A percentile compares a stretch with the other conserved stretches of the same genome.
These are phyloP conservation scores for Jaapia argillacea DNA, from an alignment of 768 basidiomycete genomes.

Conservation along the genomic window DNA sequence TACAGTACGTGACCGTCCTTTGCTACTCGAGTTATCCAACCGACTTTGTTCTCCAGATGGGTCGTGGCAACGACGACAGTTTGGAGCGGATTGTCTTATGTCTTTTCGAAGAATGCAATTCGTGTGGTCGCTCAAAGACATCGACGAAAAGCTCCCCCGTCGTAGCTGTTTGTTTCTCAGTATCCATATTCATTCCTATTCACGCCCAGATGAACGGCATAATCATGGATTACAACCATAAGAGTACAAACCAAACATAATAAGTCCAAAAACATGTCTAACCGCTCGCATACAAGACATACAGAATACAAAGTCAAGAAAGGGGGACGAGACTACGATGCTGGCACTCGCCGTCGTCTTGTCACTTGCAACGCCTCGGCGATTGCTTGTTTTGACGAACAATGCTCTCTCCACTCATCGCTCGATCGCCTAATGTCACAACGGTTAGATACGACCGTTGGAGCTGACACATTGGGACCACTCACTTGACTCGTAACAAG, in stretches of 20 bases:
- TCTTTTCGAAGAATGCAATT: constrained; percentile 69
- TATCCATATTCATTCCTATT: too few relatives aligned
- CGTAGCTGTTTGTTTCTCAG: too few relatives aligned
- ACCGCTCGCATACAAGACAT: too few relatives aligned
- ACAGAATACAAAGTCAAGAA: too few relatives aligned
- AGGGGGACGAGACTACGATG: constrained; percentile 13
- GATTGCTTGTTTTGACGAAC: constrained; percentile 49
- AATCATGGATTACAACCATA: too few relatives aligned
- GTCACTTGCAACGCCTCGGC: constrained; percentile 64
- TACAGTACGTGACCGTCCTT: constrained; percentile 53
- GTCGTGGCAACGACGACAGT: constrained; percentile 85
- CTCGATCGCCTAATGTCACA: constrained; percentile 44
- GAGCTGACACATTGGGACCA: neutral
- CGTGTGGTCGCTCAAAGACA: constrained; percentile 26
- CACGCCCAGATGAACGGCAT: too few relatives aligned
- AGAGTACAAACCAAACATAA: too few relatives aligned
- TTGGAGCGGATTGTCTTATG: constrained; percentile 81
- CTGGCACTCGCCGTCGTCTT: constrained; percentile 34
- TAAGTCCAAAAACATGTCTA: too few relatives aligned
- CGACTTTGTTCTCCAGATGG: too few relatives aligned
- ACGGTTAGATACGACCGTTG: constrained; percentile 7
- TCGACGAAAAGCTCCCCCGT: neutral
- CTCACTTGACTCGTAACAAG: constrained; percentile 54
- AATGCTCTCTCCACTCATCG: constrained; percentile 53
- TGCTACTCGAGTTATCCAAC: too few relatives aligned